Percentiles rank a stretch among this genome's conserved stretches.
phyloP scores from a whole-genome alignment of 176 grass and related monocot species.

The Carex myosuroides region DNA sequence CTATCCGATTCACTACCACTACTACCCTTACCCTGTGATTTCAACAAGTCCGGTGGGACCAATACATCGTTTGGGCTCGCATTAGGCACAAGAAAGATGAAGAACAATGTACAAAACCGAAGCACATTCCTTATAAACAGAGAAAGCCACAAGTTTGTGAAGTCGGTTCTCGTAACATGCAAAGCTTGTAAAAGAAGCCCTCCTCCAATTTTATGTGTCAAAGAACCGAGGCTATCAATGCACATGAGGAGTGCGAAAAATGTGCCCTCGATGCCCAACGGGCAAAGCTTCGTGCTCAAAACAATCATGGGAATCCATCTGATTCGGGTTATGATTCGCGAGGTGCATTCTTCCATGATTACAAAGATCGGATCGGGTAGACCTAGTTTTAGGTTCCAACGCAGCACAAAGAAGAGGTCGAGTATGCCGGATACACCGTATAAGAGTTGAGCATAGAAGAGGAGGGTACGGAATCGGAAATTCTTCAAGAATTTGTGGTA shows the following conservation, averaged over 20 bases:
- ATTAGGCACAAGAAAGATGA: conserved; percentile 55
- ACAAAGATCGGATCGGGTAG: conserved; percentile 61
- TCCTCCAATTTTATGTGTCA: conserved; percentile 53
- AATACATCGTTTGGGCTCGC: conserved; percentile 42
- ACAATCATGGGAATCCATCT: conserved; percentile 88
- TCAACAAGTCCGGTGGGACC: conserved; percentile 46
- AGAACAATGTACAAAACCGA: conserved; percentile 41
- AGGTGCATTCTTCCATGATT: conserved; percentile 58
- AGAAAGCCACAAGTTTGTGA: conserved; percentile 59
- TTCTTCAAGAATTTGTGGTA: conserved; percentile 85
- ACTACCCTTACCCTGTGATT: neutral
- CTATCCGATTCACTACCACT: neutral
- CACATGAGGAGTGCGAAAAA: conserved; percentile 94
- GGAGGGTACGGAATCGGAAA: conserved; percentile 61
- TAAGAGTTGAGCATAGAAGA: conserved; percentile 79
- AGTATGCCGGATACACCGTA: conserved; percentile 52
- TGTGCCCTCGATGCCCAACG: conserved; percentile 63
- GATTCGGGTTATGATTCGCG: conserved; percentile 44
- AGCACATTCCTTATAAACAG: conserved; percentile 62
- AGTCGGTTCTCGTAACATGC: conserved; percentile 61
- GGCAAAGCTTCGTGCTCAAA: conserved; percentile 71
- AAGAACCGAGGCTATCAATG: conserved; percentile 60
- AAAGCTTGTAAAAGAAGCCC: conserved; percentile 50
- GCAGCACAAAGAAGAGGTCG: conserved; percentile 80
- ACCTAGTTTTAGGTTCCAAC: conserved; percentile 68